Evolutionary conservation across 306 rosid genomes (phyloP).

Genomic region (Glycine tomentella): DNA sequence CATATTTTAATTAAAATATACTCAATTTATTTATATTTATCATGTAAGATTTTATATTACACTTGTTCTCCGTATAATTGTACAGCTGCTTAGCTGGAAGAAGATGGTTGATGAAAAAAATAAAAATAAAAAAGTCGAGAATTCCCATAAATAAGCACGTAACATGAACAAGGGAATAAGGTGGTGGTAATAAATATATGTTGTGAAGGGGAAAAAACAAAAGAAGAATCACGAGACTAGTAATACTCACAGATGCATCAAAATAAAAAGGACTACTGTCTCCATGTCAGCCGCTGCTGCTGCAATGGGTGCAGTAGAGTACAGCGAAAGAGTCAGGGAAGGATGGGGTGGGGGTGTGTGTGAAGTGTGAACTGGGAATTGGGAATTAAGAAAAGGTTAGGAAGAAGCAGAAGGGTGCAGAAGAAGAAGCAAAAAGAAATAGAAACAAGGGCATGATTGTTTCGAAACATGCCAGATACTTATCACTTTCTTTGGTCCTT

Average conservation of each 20-base stretch:
- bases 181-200: conserved; percentile 60
- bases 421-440: conserved; percentile 43
- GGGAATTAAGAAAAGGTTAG: conserved; percentile 37
- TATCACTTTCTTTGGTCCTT: conserved; percentile 45
- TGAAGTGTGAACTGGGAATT: conserved; percentile 45
- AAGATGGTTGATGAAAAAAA: neutral
- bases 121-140: neutral
- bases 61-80: neutral
- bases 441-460: conserved; percentile 43
- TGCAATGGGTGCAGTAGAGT: conserved; percentile 61
- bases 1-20: too few relatives aligned
- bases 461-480: conserved; percentile 46
- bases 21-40: too few relatives aligned
- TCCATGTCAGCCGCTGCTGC: conserved; percentile 84
- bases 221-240: conserved; percentile 87
- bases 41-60: too few relatives aligned
- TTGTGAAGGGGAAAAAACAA: conserved; percentile 61
- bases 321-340: conserved; percentile 47
- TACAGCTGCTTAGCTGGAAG: neutral
- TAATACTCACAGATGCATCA: conserved; percentile 57
- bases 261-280: conserved; percentile 68
- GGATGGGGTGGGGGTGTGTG: conserved; percentile 4
- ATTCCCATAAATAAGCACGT: conserved; percentile 74
- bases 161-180: conserved; percentile 75
- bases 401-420: neutral